These are phyloP conservation scores for Murraya paniculata DNA, from an alignment of 345 rosid genomes.

Conservation along the genomic window DNA sequence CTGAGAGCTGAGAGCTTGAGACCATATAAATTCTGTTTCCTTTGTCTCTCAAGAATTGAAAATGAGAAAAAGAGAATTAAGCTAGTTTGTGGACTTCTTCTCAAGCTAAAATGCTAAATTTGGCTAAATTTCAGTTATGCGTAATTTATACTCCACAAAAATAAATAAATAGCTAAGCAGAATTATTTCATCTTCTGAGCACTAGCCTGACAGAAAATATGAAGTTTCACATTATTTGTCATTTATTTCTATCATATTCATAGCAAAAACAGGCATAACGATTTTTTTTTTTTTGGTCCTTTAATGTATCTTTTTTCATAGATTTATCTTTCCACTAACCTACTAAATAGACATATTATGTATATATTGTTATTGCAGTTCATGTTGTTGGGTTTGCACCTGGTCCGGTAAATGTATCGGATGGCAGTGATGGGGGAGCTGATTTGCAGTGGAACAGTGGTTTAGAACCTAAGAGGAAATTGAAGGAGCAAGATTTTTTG, in stretches of 20 bases:
- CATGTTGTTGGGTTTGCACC: constrained; percentile 83
- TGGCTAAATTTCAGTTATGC: neutral
- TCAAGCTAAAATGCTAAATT: neutral
- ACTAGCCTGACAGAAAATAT: neutral
- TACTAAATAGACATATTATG: neutral
- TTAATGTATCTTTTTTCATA: neutral
- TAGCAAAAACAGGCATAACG: neutral
- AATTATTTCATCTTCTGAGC: neutral
- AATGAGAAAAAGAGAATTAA: neutral
- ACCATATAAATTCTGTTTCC: neutral
- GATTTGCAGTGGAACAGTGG: constrained; percentile 65
- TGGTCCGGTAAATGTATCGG: constrained; percentile 45
- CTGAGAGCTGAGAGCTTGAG: neutral
- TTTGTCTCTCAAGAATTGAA: neutral
- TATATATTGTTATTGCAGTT: constrained; percentile 39
- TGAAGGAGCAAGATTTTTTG: constrained; percentile 69
- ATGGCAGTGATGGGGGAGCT: constrained; percentile 48
- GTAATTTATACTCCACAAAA: neutral
- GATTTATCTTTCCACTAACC: neutral
- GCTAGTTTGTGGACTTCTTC: neutral
- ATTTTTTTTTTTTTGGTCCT: neutral
- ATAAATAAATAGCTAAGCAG: neutral
- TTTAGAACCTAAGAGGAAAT: constrained; percentile 49
- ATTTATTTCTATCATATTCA: neutral
- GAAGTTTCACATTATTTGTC: neutral